These are phyloP conservation scores for Gamsiella multidivaricata DNA, from an alignment of 192 early-diverging fungal species.

Conservation along the genomic window DNA sequence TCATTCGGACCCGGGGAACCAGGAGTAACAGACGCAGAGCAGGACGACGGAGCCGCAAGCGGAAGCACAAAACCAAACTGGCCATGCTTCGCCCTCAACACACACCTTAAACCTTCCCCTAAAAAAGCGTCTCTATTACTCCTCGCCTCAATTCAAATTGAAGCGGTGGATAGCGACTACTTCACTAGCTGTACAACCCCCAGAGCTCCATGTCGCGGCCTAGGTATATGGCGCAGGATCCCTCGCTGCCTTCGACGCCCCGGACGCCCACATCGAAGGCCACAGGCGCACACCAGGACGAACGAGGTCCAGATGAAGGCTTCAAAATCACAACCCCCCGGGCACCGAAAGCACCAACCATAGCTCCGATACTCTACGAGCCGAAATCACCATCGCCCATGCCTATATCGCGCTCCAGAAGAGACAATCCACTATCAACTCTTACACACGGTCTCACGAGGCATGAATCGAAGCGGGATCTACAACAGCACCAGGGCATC, in stretches of 20 bases:
- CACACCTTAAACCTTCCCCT: too few species aligned
- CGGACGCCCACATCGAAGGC: constrained; percentile 5
- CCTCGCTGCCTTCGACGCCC: constrained; percentile 5
- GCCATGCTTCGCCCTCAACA: too few species aligned
- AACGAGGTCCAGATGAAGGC: neutral
- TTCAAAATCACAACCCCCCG: neutral
- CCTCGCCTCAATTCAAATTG: too few species aligned
- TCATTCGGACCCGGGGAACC: too few species aligned
- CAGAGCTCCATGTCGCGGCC: neutral
- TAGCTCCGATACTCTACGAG: neutral
- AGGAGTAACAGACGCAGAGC: too few species aligned
- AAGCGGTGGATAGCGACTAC: too few species aligned
- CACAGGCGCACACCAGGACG: neutral
- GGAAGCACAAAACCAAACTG: too few species aligned
- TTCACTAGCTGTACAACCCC: too few species aligned
- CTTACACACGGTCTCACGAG: constrained; percentile 4
- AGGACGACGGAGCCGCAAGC: too few species aligned
- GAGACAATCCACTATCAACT: neutral
- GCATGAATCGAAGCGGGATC: neutral
- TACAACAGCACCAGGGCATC: neutral
- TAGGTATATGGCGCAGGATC: neutral
- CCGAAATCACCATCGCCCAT: constrained; percentile 16
- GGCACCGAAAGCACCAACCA: constrained; percentile 6
- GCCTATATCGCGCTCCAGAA: constrained; percentile 2
- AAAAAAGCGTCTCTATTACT: too few species aligned